phyloP scores from a whole-genome alignment of 176 grass and related monocot genomes.

The Poa annua region DNA sequence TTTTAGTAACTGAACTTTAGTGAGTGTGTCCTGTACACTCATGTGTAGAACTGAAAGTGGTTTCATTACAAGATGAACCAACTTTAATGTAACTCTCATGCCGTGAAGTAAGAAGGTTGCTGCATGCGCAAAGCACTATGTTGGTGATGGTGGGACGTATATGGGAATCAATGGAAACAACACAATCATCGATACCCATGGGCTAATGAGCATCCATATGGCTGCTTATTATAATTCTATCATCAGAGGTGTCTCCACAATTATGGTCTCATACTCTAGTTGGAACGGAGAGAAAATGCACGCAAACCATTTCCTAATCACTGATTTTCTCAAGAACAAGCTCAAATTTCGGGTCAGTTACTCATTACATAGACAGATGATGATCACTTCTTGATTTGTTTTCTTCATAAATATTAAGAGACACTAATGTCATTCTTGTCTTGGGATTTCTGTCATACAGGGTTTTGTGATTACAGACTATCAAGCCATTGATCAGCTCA shows the following conservation, averaged over 20 bases:
- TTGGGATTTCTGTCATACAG: conserved; percentile 32
- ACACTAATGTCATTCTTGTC: neutral
- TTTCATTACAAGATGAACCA: neutral
- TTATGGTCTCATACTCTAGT: conserved; percentile 81
- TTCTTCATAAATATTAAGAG: neutral
- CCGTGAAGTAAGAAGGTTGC: conserved; percentile 65
- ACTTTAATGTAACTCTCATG: neutral
- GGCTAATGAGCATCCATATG: conserved; percentile 72
- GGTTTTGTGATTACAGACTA: conserved; percentile 83
- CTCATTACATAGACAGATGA: neutral
- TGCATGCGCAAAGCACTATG: conserved; percentile 75
- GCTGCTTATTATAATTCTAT: conserved; percentile 68
- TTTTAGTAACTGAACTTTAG: conserved; percentile 5
- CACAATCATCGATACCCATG: conserved; percentile 54
- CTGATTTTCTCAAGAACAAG: conserved; percentile 76
- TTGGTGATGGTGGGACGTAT: conserved; percentile 73
- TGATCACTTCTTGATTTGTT: neutral
- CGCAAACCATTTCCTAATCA: conserved; percentile 66
- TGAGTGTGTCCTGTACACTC: neutral
- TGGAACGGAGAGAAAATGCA: conserved; percentile 87
- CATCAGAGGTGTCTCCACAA: conserved; percentile 71
- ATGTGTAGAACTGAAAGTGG: neutral
- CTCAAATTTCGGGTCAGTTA: conserved; percentile 71
- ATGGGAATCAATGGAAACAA: conserved; percentile 76
- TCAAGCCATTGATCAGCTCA: conserved; percentile 72